A percentile compares a stretch with the other conserved stretches of the same genome.
Evolutionary conservation across 768 basidiomycete genomes (phyloP).

Genomic region (Royoungia palumana): DNA sequence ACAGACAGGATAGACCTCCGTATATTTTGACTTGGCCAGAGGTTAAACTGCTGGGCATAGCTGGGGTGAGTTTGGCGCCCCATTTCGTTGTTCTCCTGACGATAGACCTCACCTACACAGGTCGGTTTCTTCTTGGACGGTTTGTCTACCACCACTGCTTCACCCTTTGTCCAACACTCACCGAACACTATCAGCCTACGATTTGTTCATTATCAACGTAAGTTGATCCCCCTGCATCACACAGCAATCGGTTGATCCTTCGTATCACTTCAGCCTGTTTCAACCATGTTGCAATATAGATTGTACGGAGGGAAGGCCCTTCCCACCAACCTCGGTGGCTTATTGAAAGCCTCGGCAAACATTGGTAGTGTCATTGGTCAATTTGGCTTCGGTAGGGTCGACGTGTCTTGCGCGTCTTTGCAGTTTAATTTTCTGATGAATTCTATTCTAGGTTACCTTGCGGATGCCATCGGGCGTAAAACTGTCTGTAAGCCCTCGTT

Average conservation of each 20-base stretch:
- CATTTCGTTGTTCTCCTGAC: background rate
- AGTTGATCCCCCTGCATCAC: slow-evolving; percentile 10
- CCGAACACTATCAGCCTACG: slow-evolving; percentile 51
- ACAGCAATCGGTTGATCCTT: background rate
- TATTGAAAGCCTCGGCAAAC: slow-evolving; percentile 66
- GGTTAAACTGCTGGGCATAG: slow-evolving; percentile 57
- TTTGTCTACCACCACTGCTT: slow-evolving; percentile 25
- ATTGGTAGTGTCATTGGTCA: slow-evolving; percentile 73
- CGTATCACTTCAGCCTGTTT: slow-evolving; percentile 45
- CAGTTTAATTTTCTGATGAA: background rate
- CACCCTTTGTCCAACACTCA: background rate
- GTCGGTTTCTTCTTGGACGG: slow-evolving; percentile 73
- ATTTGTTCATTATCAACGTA: slow-evolving; percentile 69
- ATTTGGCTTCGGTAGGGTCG: slow-evolving; percentile 51
- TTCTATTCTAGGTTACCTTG: slow-evolving; percentile 48
- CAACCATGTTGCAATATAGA: slow-evolving; percentile 65
- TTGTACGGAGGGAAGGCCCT: slow-evolving; percentile 51
- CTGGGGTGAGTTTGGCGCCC: slow-evolving; percentile 43
- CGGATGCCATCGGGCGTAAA: slow-evolving; percentile 67
- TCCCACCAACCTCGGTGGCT: slow-evolving; percentile 54
- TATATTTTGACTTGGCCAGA: slow-evolving; percentile 44
- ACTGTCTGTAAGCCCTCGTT: slow-evolving; percentile 47
- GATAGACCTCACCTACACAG: slow-evolving; percentile 26
- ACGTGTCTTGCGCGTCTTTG: background rate
- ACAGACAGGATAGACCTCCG: slow-evolving; percentile 32